Base-by-base conservation (phyloP, 2,329 filamentous ascomycete species). In the Cercospora janseana region DNA sequence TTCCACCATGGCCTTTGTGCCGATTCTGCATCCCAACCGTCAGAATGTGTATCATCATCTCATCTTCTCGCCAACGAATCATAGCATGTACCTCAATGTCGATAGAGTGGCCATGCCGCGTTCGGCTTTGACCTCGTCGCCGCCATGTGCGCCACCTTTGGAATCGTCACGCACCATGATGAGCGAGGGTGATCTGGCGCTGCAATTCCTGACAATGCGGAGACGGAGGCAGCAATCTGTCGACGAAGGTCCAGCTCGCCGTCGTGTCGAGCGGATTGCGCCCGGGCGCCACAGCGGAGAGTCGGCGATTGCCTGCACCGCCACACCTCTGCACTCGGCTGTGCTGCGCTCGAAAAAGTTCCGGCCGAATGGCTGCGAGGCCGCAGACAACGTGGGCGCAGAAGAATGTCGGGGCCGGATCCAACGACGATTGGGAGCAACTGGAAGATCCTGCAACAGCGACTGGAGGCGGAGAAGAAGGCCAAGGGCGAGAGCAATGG, bases 41-140 rank as follows among this genome's bases (percentile, higher is more conserved):
- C 27, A 7, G 16, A 9, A 34, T 13, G 29, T 13, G 21, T 4
- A 4, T 31, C 32, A 3, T 12, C 31, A n/a, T 27, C 20, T 41
- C 21, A 27, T 10, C 21, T 31, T 10, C 6, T n/a, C 41, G n/a
- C n/a, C n/a, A n/a, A n/a, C n/a, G n/a, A n/a, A n/a, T n/a, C n/a
- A n/a, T n/a, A n/a, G 60, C 4, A 73, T 82, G 63, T 76, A 88
- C 86, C 81, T 81, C 61, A 97, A 78, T 23, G 90, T 92, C 62
- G 89, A 86, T 55, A 93, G 75, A 27, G 90, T 96, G 60, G 91
- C 90, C 66, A 84, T 85, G 49, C 90, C 86, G 67, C 85, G 94
- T 69, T 92, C 81, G 24, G 81, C 75, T 46, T 80, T 79, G 45
- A 49, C 52, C 29, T 66, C 65, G 6, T 66, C 64, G 26, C 51